Evolutionary conservation across 371 early-diverging fungal genomes (phyloP), one percentile per base, ranked within the genome.

Genomic region (Mortierella sp.): DNA sequence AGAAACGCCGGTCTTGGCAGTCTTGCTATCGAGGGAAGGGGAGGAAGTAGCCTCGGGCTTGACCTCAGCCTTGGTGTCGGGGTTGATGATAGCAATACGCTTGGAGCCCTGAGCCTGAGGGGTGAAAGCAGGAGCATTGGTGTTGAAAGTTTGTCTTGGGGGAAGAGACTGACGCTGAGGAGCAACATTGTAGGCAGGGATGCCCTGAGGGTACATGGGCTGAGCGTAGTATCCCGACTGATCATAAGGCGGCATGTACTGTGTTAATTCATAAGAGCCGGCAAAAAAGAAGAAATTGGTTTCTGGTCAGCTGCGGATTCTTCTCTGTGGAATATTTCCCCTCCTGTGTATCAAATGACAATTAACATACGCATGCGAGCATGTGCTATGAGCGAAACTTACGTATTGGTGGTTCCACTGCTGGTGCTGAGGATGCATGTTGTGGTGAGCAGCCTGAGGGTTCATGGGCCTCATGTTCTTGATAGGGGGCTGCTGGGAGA

Each of bases 31-130:
- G 57, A 80, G 88, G 74, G 80, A 72, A 19, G 82, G 83, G 31
- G 88, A 76, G 19, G 82, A 78, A 11, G 88, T 52, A 42, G 84
- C 71, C 28, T 89, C 79, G 34, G 93, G 84, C 81, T 93, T 91
- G 79, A 95, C 91, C 70, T 94, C 93, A 74, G 93, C 89, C 81
- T 91, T 93, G 44, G 95, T 95, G 5, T 91, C 89, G 0, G 97
- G 97, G 80, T 96, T 91, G 72, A 94, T 93, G 81, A 97, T 97
- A 65, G 91, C 90, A 77, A 95, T 94, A n/a, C 91, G 90, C 78
- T 88, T 92, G 71, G 87, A 90, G 21, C 77, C 84, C 72, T 86
- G 89, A 72, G 88, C 88, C 76, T 90, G 91, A 13, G 89, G 86
- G 14, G 90, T 89, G 79, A 92, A 93, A 34, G 89, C 75, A 11